Conservation (phyloP, 1,139 yeast genomes). For the Yamadazyma aaseri region DNA sequence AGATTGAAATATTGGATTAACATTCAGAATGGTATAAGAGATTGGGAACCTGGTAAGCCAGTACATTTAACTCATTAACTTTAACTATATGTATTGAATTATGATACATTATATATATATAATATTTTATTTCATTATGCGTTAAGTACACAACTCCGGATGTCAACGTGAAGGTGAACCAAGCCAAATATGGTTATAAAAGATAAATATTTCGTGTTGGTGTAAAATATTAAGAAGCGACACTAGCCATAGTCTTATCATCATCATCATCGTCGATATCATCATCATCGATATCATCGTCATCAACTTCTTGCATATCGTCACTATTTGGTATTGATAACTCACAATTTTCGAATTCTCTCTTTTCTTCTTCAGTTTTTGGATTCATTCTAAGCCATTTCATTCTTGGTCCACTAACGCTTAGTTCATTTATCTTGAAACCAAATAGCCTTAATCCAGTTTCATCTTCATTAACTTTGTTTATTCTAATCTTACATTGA, state of each 20-base stretch:
- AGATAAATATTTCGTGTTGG: too few species aligned
- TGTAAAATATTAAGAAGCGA: conserved; percentile 18
- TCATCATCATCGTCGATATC: conserved; percentile 31
- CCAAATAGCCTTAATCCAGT: conserved; percentile 85
- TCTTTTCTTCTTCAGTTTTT: conserved; percentile 51
- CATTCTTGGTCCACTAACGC: conserved; percentile 90
- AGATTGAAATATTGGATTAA: conserved; percentile 83
- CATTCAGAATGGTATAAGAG: conserved; percentile 68
- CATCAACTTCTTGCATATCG: conserved; percentile 26
- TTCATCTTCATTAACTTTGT: conserved; percentile 50
- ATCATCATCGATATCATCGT: conserved; percentile 24
- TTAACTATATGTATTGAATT: conserved; percentile 3
- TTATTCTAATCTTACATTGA: conserved; percentile 47
- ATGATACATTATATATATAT: conserved; percentile 2
- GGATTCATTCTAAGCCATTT: conserved; percentile 87
- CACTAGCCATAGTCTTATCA: conserved; percentile 50
- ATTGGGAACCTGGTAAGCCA: conserved; percentile 75
- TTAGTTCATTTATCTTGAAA: conserved; percentile 71
- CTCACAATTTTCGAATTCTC: conserved; percentile 63
- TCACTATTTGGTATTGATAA: conserved; percentile 51
- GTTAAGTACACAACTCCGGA: conserved; percentile 1
- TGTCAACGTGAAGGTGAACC: too few species aligned
- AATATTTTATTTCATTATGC: conserved; percentile 1
- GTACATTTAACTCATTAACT: conserved; percentile 57
- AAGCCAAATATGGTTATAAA: too few species aligned